A percentile compares a stretch with the other conserved stretches of the same genome.
Evolutionary conservation across 163 green algal species (phyloP).

Genomic region (Chlorella variabilis): DNA sequence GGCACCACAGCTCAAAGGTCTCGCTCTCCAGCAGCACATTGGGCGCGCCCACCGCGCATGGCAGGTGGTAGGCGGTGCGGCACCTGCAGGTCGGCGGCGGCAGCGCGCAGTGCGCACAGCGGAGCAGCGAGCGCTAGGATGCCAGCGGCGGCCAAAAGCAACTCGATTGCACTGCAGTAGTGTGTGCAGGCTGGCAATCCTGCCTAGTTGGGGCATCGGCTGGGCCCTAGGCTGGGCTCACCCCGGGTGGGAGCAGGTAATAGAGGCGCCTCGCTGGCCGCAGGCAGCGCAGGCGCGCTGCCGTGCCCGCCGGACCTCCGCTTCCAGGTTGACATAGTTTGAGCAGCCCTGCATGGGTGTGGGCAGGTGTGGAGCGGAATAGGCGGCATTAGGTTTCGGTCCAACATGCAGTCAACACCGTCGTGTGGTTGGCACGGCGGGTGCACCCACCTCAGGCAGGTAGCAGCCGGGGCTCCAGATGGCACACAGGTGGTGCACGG

Average conservation of each 20-base stretch:
- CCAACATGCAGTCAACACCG: no score
- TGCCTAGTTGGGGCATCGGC: no score
- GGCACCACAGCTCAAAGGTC: slow-evolving; percentile 42
- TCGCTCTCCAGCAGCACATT: slow-evolving; percentile 36
- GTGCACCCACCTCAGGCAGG: slow-evolving; percentile 25
- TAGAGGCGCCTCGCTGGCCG: slow-evolving; percentile 21
- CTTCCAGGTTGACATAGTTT: slow-evolving; percentile 38
- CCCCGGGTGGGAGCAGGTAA: slow-evolving; percentile 33
- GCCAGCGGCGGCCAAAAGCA: no score
- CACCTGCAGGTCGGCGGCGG: slow-evolving; percentile 16
- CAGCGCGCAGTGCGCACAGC: no score
- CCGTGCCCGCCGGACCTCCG: slow-evolving; percentile 7
- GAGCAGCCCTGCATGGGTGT: slow-evolving; percentile 25
- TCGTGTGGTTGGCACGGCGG: no score
- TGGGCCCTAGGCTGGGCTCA: no score
- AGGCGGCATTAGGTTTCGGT: no score
- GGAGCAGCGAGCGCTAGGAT: no score
- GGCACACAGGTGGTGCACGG: slow-evolving; percentile 43
- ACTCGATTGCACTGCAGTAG: no score
- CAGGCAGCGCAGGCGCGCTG: slow-evolving; percentile 23
- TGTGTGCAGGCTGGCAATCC: no score
- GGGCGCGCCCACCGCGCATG: slow-evolving; percentile 20
- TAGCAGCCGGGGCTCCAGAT: slow-evolving; percentile 37
- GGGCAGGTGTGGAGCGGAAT: no score
- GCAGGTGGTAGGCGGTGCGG: slow-evolving; percentile 37